Evolutionary conservation across 768 basidiomycete genomes (phyloP).

Genomic region (Leccinum disarticulatum): DNA sequence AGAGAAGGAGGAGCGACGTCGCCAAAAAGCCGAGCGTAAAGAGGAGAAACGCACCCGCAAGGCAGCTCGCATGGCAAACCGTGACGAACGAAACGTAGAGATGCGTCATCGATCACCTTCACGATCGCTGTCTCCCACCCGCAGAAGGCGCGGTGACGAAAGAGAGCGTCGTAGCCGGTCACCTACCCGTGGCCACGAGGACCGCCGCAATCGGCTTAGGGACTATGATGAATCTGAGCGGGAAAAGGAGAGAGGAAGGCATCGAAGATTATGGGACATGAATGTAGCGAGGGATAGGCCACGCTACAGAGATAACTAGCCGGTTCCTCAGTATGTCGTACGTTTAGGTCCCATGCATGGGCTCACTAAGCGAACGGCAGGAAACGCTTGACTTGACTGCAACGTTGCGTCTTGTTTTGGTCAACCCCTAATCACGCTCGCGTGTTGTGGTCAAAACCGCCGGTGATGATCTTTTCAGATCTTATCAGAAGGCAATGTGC

Average conservation of each 20-base stretch:
- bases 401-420: constrained; percentile 2
- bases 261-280: constrained; percentile 53
- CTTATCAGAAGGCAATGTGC: constrained; percentile 19
- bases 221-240: constrained; percentile 31
- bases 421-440: constrained; percentile 8
- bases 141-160: constrained; percentile 14
- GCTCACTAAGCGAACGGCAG: constrained; percentile 9
- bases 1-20: constrained; percentile 51
- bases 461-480: constrained; percentile 18
- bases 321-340: constrained; percentile 7
- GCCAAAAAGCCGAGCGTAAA: constrained; percentile 54
- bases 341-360: constrained; percentile 2
- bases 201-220: constrained; percentile 17
- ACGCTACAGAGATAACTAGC: constrained; percentile 23
- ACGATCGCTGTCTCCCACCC: constrained; percentile 38
- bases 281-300: constrained; percentile 42
- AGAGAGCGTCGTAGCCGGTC: constrained; percentile 34
- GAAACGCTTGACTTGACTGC: neutral
- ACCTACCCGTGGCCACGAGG: constrained; percentile 23
- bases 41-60: constrained; percentile 60
- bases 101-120: constrained; percentile 28
- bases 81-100: constrained; percentile 31
- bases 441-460: constrained; percentile 12
- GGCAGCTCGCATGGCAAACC: constrained; percentile 44
- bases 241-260: constrained; percentile 38